Percentiles rank a stretch among this genome's conserved stretches.
Evolutionary conservation across 768 basidiomycete genomes (phyloP).

Genomic region (Boletus bicolor): DNA sequence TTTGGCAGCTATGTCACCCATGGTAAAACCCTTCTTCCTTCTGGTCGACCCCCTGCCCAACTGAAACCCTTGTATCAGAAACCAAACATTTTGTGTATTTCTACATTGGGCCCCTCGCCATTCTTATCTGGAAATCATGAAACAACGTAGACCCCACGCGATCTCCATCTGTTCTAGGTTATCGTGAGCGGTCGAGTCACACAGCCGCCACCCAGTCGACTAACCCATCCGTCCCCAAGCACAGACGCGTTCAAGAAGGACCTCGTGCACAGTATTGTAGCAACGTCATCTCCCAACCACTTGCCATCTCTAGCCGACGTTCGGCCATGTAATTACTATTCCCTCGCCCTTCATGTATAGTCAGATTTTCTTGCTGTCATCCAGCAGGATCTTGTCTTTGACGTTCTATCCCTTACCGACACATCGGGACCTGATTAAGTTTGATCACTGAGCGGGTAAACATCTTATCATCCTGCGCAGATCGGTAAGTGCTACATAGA

Average conservation of each 20-base stretch:
- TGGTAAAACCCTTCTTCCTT: conserved; percentile 47
- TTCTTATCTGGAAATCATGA: conserved; percentile 94
- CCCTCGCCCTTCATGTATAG: conserved; percentile 15
- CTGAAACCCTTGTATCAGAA: conserved; percentile 49
- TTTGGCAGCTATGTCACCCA: conserved; percentile 98
- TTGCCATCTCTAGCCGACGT: conserved; percentile 12
- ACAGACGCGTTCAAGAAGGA: conserved; percentile 18
- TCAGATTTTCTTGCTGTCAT: conserved; percentile 11
- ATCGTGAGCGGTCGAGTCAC: conserved; percentile 16
- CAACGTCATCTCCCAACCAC: conserved; percentile 17
- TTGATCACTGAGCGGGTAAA: background rate
- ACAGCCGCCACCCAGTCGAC: background rate
- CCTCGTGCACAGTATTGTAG: conserved; percentile 26
- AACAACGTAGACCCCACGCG: conserved; percentile 11
- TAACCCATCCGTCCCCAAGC: background rate
- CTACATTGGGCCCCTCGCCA: conserved; percentile 88
- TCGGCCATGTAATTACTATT: conserved; percentile 27
- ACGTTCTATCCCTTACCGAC: background rate
- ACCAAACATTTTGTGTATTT: conserved; percentile 99
- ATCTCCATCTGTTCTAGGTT: conserved; percentile 20
- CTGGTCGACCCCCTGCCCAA: background rate
- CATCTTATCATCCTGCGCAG: background rate
- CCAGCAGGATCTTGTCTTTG: background rate
- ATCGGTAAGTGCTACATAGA: conserved; percentile 4
- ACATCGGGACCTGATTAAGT: background rate